Evolutionary conservation across 768 basidiomycete species (phyloP), one percentile per base, ranked within the genome.

Genomic region (Lactarius hengduanensis): DNA sequence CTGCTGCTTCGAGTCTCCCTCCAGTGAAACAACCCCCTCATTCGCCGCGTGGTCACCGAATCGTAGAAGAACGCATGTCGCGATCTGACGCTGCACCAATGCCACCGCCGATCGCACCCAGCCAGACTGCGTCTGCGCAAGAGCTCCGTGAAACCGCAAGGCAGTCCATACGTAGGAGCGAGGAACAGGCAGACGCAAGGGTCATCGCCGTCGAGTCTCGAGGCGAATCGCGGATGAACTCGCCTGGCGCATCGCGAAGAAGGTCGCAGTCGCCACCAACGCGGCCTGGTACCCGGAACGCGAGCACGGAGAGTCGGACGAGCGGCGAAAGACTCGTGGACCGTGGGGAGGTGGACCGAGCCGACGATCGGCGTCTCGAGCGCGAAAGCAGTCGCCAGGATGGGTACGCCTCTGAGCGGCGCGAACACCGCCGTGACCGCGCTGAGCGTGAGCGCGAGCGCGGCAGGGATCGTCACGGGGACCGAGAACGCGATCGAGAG

Each of bases 111-210:
- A 81, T 79, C 30, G 85, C 81, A 57, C 92, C 92, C 2, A 93
- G 91, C 71, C 90, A 92, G 71, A 92, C 91, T 0, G 77, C 80
- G 7, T 89, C 88, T 11, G 90, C 91, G 1, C 89, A 92, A 70
- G 91, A 91, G 71, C 80, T 92, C 18, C 83, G 92, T 59, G 90
- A 90, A 73, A 91, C 89, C 2, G 91, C 91, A 7, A 89, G 88
- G 71, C 87, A 89, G 72, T 81, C 84, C 20, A 75, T 79, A 43
- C 60, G 67, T 30, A 55, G 70, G 68, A 54, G 65, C 74, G 53
- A 85, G 72, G 70, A 79, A 73, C 66, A 68, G 71, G 26, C 83
- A 82, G 57, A 80, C 77, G 43, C 72, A 72, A 36, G 61, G 47
- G 15, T 71, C n/a, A 13, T 50, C 34, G 13, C 64, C 26, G 26